phyloP scores from a whole-genome alignment of 1,284 basidiomycete genomes.

The Porogramme epimiltina region DNA sequence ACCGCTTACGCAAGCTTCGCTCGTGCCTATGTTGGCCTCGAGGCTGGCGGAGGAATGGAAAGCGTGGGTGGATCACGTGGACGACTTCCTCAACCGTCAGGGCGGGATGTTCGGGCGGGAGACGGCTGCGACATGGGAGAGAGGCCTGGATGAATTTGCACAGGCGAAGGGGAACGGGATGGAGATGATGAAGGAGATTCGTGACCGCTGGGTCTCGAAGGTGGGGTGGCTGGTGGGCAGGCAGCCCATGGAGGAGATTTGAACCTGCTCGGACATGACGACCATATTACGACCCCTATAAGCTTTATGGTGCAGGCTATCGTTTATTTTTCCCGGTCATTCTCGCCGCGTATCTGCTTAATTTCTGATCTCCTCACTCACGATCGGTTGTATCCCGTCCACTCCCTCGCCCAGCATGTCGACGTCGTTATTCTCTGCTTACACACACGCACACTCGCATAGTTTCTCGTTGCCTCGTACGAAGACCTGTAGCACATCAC shows the following conservation, averaged over 20 bases:
- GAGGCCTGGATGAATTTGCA: slow-evolving; percentile 65
- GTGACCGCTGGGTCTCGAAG: slow-evolving; percentile 70
- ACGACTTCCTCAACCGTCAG: slow-evolving; percentile 67
- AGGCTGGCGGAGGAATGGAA: slow-evolving; percentile 73
- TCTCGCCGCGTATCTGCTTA: too few species aligned
- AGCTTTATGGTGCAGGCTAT: too few species aligned
- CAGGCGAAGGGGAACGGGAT: slow-evolving; percentile 50
- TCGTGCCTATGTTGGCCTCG: slow-evolving; percentile 57
- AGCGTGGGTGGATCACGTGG: slow-evolving; percentile 72
- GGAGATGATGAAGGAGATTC: slow-evolving; percentile 55
- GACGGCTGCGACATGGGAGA: slow-evolving; percentile 66
- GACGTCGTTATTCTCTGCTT: too few species aligned
- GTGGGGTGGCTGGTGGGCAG: slow-evolving; percentile 80
- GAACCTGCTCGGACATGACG: slow-evolving; percentile 8
- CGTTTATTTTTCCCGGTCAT: too few species aligned
- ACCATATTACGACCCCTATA: too few species aligned
- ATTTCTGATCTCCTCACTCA: too few species aligned
- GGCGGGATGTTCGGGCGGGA: slow-evolving; percentile 80
- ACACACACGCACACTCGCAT: background rate
- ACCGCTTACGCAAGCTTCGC: slow-evolving; percentile 57
- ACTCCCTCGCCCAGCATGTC: too few species aligned
- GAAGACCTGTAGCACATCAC: too few species aligned
- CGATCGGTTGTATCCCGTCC: too few species aligned
- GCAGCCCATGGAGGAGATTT: slow-evolving; percentile 57
- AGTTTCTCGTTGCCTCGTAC: too few species aligned